Evolutionary conservation across 306 rosid genomes (phyloP).

Genomic region (Castanospermum australe): DNA sequence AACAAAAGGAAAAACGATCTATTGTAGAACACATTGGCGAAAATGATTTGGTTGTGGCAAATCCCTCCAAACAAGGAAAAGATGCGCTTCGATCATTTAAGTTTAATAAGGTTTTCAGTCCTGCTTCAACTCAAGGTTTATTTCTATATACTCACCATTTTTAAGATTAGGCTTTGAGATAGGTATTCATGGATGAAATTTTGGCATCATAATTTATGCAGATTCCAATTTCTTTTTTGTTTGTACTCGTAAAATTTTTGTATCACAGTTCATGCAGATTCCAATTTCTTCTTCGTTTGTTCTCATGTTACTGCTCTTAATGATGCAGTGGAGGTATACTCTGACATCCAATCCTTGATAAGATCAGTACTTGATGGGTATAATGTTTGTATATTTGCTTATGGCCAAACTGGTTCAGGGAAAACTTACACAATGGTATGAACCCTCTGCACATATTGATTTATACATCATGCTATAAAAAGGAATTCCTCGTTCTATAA

Average conservation of each 20-base stretch:
- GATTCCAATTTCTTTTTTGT: not conserved
- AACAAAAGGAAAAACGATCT: slow-evolving; percentile 35
- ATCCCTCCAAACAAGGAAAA: slow-evolving; percentile 50
- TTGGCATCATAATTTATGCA: not conserved
- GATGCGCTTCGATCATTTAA: slow-evolving; percentile 41
- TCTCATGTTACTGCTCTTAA: not conserved
- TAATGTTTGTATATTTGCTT: slow-evolving; percentile 67
- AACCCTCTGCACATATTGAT: slow-evolving; percentile 16
- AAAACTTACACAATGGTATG: slow-evolving; percentile 76
- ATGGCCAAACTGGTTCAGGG: slow-evolving; percentile 75
- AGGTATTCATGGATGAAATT: not conserved
- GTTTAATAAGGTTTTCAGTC: slow-evolving; percentile 39
- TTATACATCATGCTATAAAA: slow-evolving; percentile 8
- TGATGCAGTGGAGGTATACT: slow-evolving; percentile 55
- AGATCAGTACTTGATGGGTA: slow-evolving; percentile 67
- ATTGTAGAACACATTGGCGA: slow-evolving; percentile 42
- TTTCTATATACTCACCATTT: not conserved
- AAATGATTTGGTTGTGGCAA: slow-evolving; percentile 36
- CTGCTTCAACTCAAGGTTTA: slow-evolving; percentile 45
- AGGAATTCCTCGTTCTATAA: slow-evolving; percentile 24
- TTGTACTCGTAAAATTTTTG: not conserved
- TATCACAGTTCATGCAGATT: not conserved
- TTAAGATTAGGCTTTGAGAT: not conserved
- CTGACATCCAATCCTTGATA: slow-evolving; percentile 50
- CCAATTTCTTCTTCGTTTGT: not conserved